Evolutionary conservation across 106 monocot species (phyloP).

Genomic region (Dactylorhiza incarnata): DNA sequence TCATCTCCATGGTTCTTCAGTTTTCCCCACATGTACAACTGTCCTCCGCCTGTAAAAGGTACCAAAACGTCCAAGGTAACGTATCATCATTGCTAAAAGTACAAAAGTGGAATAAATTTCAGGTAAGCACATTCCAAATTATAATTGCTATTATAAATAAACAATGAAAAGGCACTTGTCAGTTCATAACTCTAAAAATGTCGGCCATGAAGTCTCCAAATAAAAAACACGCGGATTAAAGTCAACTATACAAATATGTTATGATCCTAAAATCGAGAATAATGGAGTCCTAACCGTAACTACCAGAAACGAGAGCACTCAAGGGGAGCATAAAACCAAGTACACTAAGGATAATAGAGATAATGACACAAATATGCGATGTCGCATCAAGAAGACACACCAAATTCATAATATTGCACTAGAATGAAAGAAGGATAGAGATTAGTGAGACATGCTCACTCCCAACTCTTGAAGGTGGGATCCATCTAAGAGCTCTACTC

Average conservation of each 20-base stretch:
- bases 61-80: background rate
- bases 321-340: too few relatives aligned
- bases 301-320: too few relatives aligned
- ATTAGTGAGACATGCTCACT: too few relatives aligned
- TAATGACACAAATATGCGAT: too few relatives aligned
- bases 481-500: too few relatives aligned
- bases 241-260: background rate
- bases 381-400: too few relatives aligned
- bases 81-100: background rate
- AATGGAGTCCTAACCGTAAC: too few relatives aligned
- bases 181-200: background rate
- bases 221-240: background rate
- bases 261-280: too few relatives aligned
- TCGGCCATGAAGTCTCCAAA: background rate
- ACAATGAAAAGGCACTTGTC: background rate
- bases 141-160: background rate
- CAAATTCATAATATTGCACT: too few relatives aligned
- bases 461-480: too few relatives aligned
- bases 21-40: conserved; percentile 99
- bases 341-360: too few relatives aligned
- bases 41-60: conserved; percentile 63
- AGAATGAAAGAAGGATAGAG: too few relatives aligned
- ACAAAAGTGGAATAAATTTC: background rate
- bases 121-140: background rate
- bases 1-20: conserved; percentile 86